Base-by-base conservation (phyloP, 2,329 filamentous ascomycete species). In the Zalaria obscura region DNA sequence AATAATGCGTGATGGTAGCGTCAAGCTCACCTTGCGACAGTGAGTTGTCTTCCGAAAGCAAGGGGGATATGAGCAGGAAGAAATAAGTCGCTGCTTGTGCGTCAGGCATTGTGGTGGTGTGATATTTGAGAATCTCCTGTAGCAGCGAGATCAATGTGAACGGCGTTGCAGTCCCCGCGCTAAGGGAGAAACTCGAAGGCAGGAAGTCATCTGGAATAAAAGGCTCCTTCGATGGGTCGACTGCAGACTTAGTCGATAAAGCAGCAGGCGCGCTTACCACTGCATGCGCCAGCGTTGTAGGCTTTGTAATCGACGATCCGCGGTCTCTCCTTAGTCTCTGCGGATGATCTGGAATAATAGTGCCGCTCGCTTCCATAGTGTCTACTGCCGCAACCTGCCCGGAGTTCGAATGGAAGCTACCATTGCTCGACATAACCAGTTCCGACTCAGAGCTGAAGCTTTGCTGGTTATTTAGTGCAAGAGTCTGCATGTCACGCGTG, bases 21-120 rank as follows among this genome's bases (percentile, higher is more conserved):
- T 63, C 52, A 29, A 59, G 47, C 11, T 53, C 52, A 27, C 49
- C 26, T 11, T 51, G 49, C 25, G 55, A 47, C 4, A 59, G 53
- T 27, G 56, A 50, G 32, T 63, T 58, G 6, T 61, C 64, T 42
- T 58, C 59, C 25, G 66, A 60, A 27, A 71, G 54, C 45, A 70
- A 53, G 29, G 69, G 62, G 25, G 60, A 53, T 4, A 72, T 46
- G 10, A 71, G 58, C 4, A 70, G 56, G 8, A 72, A 50, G 3
- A 73, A 55, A 27, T 66, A 55, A 1, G 67, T 60, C 2, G 66
- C 59, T 34, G 67, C 64, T 49, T 73, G 70, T 5, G 63, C 63
- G 41, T 69, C 64, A 9, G 61, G 58, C 35, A 63, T 52, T 1
- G 53, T 56, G 6, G 48, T 49, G 11, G 65, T 62, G 45, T 68